Percentiles rank a stretch among this genome's conserved stretches.
phyloP scores from a whole-genome alignment of 805 yeast genomes.

The Wickerhamiella brachini region DNA sequence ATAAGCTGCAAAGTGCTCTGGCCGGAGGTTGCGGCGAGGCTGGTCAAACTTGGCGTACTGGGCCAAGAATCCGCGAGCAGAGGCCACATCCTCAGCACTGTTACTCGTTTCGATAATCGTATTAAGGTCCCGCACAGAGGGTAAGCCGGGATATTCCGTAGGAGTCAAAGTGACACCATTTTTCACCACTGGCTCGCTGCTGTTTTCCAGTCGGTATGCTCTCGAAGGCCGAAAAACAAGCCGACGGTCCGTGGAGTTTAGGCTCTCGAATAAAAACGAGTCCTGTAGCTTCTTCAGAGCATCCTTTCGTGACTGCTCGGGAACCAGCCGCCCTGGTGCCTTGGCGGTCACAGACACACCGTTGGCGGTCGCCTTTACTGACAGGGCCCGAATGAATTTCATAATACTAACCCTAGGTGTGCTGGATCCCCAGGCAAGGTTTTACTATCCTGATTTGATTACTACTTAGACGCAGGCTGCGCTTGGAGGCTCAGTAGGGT shows the following conservation, averaged over 20 bases:
- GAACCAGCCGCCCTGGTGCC: not conserved
- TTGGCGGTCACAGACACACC: not conserved
- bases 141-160: constrained; percentile 17
- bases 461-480: too few relatives aligned
- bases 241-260: constrained; percentile 10
- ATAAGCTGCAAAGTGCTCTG: constrained; percentile 13
- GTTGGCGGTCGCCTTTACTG: not conserved
- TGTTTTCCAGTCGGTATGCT: constrained; percentile 11
- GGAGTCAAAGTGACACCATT: constrained; percentile 16
- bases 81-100: constrained; percentile 12
- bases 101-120: constrained; percentile 10
- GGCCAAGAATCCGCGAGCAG: constrained; percentile 10
- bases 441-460: too few relatives aligned
- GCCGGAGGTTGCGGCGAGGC: constrained; percentile 9
- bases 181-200: constrained; percentile 8
- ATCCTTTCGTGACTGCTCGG: constrained; percentile 3
- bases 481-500: too few relatives aligned
- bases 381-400: not conserved
- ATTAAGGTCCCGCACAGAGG: constrained; percentile 15
- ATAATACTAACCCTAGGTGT: not conserved
- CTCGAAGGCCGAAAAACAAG: constrained; percentile 19
- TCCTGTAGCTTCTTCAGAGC: constrained; percentile 9
- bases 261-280: constrained; percentile 12
- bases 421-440: too few relatives aligned
- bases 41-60: constrained; percentile 12